Evolutionary conservation across 1,139 yeast species (phyloP).

Genomic region (Zygotorulaspora mrakii): DNA sequence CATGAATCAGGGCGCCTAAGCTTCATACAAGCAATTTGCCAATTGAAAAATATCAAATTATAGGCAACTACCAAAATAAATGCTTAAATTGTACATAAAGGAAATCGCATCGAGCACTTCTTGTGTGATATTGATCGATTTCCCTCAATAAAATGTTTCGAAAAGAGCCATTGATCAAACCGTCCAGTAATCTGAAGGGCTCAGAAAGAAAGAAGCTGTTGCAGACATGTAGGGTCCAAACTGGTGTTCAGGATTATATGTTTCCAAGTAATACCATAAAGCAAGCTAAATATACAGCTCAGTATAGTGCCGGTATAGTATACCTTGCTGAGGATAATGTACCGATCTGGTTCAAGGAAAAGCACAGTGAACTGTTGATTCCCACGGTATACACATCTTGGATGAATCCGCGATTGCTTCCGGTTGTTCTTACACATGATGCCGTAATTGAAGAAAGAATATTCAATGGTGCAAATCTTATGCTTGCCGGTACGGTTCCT

Average conservation of each 20-base stretch:
- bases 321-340: slow-evolving; percentile 60
- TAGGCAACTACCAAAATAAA: too few relatives aligned
- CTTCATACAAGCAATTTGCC: not conserved
- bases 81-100: too few relatives aligned
- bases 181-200: slow-evolving; percentile 73
- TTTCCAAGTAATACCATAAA: slow-evolving; percentile 62
- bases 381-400: slow-evolving; percentile 77
- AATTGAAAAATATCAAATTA: not conserved
- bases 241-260: slow-evolving; percentile 46
- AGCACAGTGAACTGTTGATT: slow-evolving; percentile 49
- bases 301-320: slow-evolving; percentile 56
- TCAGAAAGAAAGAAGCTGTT: slow-evolving; percentile 72
- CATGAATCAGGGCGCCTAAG: not conserved
- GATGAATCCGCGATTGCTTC: slow-evolving; percentile 63
- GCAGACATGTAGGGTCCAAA: slow-evolving; percentile 42
- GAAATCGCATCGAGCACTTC: too few relatives aligned
- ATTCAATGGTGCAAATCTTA: slow-evolving; percentile 80
- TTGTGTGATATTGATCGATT: too few relatives aligned
- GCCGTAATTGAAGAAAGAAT: slow-evolving; percentile 55
- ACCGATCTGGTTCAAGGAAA: slow-evolving; percentile 68
- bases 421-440: slow-evolving; percentile 66
- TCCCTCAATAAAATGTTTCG: slow-evolving; percentile 50
- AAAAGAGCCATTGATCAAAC: slow-evolving; percentile 63
- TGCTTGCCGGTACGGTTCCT: slow-evolving; percentile 85
- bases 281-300: slow-evolving; percentile 60